phyloP scores from a whole-genome alignment of 108 stramenopile species.

The Aureococcus anophagefferens region DNA sequence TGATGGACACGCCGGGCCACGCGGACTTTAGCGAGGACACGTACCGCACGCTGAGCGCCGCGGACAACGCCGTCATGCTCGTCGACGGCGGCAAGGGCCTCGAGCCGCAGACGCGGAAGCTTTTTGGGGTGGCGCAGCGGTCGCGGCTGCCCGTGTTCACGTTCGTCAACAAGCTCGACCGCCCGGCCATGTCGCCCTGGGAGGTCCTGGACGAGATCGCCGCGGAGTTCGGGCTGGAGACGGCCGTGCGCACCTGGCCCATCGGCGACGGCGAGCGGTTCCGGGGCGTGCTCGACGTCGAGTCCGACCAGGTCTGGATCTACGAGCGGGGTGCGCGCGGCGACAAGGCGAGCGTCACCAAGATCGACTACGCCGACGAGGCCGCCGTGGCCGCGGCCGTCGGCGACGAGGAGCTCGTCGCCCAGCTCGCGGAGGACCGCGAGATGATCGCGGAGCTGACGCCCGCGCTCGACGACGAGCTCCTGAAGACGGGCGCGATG shows the following conservation, averaged over 20 bases:
- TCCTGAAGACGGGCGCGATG: slow-evolving; percentile 70
- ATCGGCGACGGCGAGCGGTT: slow-evolving; percentile 89
- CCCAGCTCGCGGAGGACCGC: slow-evolving; percentile 78
- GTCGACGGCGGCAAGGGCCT: slow-evolving; percentile 88
- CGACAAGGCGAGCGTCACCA: slow-evolving; percentile 18
- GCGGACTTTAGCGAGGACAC: slow-evolving; percentile 87
- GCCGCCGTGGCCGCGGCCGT: slow-evolving; percentile 55
- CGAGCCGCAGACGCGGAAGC: slow-evolving; percentile 86
- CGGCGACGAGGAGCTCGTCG: slow-evolving; percentile 64
- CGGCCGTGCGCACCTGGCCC: slow-evolving; percentile 83
- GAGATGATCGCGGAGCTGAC: slow-evolving; percentile 66
- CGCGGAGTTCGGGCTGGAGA: slow-evolving; percentile 77
- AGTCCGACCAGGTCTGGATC: slow-evolving; percentile 68
- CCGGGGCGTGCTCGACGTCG: slow-evolving; percentile 79
- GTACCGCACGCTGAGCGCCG: slow-evolving; percentile 82
- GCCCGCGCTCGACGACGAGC: slow-evolving; percentile 70
- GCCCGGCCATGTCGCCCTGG: slow-evolving; percentile 75
- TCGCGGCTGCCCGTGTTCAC: slow-evolving; percentile 65
- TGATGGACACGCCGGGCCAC: slow-evolving; percentile 81
- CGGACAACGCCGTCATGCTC: slow-evolving; percentile 90
- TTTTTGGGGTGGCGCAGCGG: slow-evolving; percentile 74
- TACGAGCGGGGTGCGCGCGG: slow-evolving; percentile 52
- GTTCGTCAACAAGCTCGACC: slow-evolving; percentile 90
- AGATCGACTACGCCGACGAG: slow-evolving; percentile 51
- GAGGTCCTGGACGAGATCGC: slow-evolving; percentile 94